These are phyloP conservation scores for Polytrichum commune DNA, from an alignment of 225 moss, liverwort and hornwort genomes.

Conservation along the genomic window DNA sequence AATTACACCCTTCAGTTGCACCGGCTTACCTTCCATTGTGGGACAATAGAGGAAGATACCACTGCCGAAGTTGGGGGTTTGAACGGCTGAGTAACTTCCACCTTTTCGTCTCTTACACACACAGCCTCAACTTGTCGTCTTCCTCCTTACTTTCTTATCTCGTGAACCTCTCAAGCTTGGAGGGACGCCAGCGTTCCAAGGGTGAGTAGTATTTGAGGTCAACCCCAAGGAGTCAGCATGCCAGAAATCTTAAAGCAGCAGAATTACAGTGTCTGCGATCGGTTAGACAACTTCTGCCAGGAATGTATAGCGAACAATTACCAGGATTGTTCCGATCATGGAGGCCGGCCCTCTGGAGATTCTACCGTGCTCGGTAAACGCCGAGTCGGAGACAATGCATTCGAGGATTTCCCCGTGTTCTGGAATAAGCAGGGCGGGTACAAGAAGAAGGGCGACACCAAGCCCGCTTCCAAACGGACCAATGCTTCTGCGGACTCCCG, in stretches of 20 bases:
- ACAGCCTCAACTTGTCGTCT: neutral
- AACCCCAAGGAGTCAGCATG: neutral
- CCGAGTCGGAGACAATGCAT: neutral
- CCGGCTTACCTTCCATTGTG: slow-evolving; percentile 9
- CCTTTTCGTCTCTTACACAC: neutral
- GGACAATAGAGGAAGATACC: slow-evolving; percentile 1
- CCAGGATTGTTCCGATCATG: slow-evolving; percentile 3
- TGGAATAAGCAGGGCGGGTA: neutral
- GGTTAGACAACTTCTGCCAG: neutral
- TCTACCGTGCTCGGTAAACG: slow-evolving; percentile 2
- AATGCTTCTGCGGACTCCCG: neutral
- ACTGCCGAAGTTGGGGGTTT: neutral
- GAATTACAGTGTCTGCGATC: neutral
- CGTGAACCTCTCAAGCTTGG: neutral
- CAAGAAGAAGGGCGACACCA: neutral
- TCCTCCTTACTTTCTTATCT: neutral
- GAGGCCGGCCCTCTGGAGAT: neutral
- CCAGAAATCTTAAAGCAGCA: slow-evolving; percentile 5
- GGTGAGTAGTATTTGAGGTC: neutral
- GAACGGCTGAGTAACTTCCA: neutral
- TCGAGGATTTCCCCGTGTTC: neutral
- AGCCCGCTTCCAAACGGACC: neutral
- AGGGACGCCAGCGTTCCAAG: too few species aligned
- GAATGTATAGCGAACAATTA: neutral
- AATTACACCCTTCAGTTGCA: neutral